Evolutionary conservation across 2,329 filamentous ascomycete genomes (phyloP).

Genomic region (Claviceps sp.): DNA sequence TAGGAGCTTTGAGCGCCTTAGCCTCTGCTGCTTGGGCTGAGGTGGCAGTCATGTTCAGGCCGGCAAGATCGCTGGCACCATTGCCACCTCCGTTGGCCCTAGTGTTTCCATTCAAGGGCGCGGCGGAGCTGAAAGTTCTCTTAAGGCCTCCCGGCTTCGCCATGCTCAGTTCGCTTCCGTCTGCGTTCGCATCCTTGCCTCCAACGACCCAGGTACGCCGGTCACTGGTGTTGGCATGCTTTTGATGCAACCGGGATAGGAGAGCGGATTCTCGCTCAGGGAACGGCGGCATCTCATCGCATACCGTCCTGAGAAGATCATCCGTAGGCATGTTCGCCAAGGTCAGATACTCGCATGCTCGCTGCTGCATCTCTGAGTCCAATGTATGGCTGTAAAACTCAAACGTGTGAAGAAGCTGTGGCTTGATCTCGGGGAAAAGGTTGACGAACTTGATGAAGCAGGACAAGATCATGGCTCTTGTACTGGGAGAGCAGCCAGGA

Average conservation of each 20-base stretch:
- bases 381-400: conserved; percentile 85
- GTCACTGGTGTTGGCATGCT: conserved; percentile 83
- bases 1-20: conserved; percentile 54
- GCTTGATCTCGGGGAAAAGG: conserved; percentile 95
- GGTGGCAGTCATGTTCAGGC: conserved; percentile 62
- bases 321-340: conserved; percentile 78
- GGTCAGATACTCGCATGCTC: conserved; percentile 87
- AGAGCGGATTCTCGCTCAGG: conserved; percentile 87
- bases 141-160: conserved; percentile 72
- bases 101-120: conserved; percentile 26
- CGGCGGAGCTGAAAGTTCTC: conserved; percentile 62
- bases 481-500: conserved; percentile 74
- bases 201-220: conserved; percentile 97
- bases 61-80: conserved; percentile 55
- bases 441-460: conserved; percentile 98
- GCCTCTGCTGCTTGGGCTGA: conserved; percentile 37
- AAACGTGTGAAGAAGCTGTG: conserved; percentile 83
- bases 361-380: conserved; percentile 88
- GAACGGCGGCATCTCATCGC: conserved; percentile 98
- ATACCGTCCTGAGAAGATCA: conserved; percentile 82
- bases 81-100: conserved; percentile 32
- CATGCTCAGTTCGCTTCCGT: conserved; percentile 66
- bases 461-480: conserved; percentile 85
- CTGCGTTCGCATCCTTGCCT: conserved; percentile 82
- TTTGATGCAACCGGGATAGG: conserved; percentile 84